Percentiles rank a stretch among this genome's conserved stretches.
phyloP scores from a whole-genome alignment of 176 grass and related monocot species.

The Puccinellia tenuiflora region DNA sequence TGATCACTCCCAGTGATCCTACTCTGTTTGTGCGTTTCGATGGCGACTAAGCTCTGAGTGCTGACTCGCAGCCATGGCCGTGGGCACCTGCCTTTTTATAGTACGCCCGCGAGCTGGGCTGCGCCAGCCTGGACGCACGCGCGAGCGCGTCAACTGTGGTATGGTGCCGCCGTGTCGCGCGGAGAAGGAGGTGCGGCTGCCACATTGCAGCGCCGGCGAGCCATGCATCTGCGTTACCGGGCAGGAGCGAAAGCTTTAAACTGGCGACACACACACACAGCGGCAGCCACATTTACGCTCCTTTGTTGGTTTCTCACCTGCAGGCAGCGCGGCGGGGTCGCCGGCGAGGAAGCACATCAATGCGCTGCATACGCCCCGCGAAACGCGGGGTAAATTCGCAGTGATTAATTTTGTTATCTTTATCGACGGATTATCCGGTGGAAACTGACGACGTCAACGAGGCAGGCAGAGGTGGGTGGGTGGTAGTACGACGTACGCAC shows the following conservation, averaged over 20 bases:
- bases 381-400: not conserved
- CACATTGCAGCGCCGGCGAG: not conserved
- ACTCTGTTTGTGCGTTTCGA: not conserved
- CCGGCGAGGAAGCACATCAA: constrained; percentile 18
- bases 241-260: not conserved
- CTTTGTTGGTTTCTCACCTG: constrained; percentile 13
- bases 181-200: not conserved
- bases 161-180: not conserved
- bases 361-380: not conserved
- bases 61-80: not conserved
- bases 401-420: not conserved
- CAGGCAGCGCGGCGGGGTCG: not conserved
- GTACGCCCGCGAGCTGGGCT: not conserved
- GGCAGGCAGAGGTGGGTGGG: not conserved
- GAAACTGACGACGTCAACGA: not conserved
- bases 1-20: not conserved
- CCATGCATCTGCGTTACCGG: not conserved
- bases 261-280: too few species aligned
- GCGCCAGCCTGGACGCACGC: not conserved
- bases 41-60: not conserved
- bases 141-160: not conserved
- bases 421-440: not conserved
- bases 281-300: too few species aligned
- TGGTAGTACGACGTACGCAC: not conserved
- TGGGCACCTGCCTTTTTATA: constrained; percentile 2